Base-by-base conservation (phyloP, 2,329 filamentous ascomycete genomes). In the Pseudogymnoascus sp. region DNA sequence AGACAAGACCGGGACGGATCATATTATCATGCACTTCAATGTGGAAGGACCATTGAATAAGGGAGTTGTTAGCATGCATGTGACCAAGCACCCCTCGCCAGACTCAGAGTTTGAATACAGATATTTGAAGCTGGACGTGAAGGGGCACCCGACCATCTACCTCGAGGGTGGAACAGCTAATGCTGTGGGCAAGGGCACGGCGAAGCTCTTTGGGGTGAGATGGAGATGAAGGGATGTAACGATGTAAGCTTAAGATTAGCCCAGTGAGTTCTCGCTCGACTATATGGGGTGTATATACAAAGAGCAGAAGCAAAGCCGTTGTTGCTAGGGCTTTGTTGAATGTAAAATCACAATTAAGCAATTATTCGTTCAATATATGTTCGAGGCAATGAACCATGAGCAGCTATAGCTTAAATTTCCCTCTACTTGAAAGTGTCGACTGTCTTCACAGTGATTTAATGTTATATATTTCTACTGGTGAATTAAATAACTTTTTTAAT, bases 11-110 rank as follows among this genome's bases (percentile, higher is more conserved):
- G 93, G 93, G 4, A 86, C 86, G 18, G 87, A 96, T 67, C 92
- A 97, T 74, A 74, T 97, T 67, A 78, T 85, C 67, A 91, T 97
- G 83, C 86, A 91, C 69, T 97, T 97, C 74, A 86, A 95, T 73
- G 88, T 96, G 40, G 86, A 93, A 73, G 93, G 93, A 0, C 87
- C 90, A 2, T 78, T 83, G 36, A 89, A 88, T 62, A 83, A 83
- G 26, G 93, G 93, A 12, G 80, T 87, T 0, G 92, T 91, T 5
- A 81, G 86, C 68, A 78, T 96, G 62, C 91, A 97, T 73, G 85
- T 96, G 82, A 82, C 87, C 57, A 91, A 86, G 74, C 79, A 79
- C 37, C 79, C 83, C 1, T 81, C 86, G 39, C 76, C 80, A 61
- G 86, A 91, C 42, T 92, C 85, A 72, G 85, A 91, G 70, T 97